Conservation (phyloP, 1,284 basidiomycete species). For the Moesziomyces sp. region DNA sequence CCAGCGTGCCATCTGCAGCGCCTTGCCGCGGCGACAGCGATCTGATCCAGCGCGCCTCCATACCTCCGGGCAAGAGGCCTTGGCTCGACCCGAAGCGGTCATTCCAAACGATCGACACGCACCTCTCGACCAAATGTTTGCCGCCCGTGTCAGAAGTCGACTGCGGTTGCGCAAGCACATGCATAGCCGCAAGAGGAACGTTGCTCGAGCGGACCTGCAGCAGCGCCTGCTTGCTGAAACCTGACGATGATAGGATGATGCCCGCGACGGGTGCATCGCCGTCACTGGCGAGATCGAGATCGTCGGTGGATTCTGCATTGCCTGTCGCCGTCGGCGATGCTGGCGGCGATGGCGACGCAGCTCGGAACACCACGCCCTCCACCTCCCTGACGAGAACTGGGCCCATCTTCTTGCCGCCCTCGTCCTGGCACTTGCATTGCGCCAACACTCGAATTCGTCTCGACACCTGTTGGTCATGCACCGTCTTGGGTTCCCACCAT, state of each 20-base stretch:
- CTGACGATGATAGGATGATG: conserved; percentile 31
- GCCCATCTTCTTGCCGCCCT: conserved; percentile 80
- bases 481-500: conserved; percentile 85
- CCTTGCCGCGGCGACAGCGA: neutral
- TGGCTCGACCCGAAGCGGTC: conserved; percentile 23
- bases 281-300: neutral
- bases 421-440: conserved; percentile 79
- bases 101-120: conserved; percentile 43
- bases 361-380: conserved; percentile 70
- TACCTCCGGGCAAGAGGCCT: conserved; percentile 26
- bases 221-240: conserved; percentile 54
- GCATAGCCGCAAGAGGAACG: conserved; percentile 44
- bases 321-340: too few relatives aligned
- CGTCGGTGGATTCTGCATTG: too few relatives aligned
- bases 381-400: conserved; percentile 85
- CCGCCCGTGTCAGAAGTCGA: neutral
- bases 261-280: conserved; percentile 9
- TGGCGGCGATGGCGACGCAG: neutral
- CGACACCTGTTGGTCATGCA: conserved; percentile 64
- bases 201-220: conserved; percentile 46
- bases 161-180: conserved; percentile 24
- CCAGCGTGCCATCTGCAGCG: neutral
- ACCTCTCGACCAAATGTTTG: conserved; percentile 13
- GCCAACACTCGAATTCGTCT: conserved; percentile 76
- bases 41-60: conserved; percentile 34